Percentiles rank a stretch among this genome's conserved stretches.
Evolutionary conservation across 371 early-diverging fungal species (phyloP).

Genomic region (Lichtheimia ornata): DNA sequence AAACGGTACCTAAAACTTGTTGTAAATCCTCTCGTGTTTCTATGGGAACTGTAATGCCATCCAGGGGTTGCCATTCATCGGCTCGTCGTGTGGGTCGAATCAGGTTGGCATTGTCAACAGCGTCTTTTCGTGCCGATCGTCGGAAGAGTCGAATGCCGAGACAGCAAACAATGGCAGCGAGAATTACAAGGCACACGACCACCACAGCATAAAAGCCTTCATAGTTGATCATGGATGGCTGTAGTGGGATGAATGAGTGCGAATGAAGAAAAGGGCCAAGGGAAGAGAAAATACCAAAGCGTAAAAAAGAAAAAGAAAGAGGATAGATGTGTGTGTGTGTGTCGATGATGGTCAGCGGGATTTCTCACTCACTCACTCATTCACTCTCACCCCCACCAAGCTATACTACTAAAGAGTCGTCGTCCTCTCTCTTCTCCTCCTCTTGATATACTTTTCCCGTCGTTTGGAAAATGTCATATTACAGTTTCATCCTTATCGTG

Average conservation of each 20-base stretch:
- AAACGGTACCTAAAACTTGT: slow-evolving; percentile 17
- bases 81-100: not conserved
- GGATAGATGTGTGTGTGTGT: not conserved
- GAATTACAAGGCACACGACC: slow-evolving; percentile 22
- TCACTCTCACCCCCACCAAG: too few relatives aligned
- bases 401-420: too few relatives aligned
- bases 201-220: slow-evolving; percentile 31
- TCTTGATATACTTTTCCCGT: too few relatives aligned
- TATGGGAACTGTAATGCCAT: slow-evolving; percentile 3
- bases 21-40: slow-evolving; percentile 17
- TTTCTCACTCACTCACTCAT: too few relatives aligned
- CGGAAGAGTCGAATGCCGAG: slow-evolving; percentile 27
- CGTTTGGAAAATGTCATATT: too few relatives aligned
- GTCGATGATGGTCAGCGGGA: too few relatives aligned
- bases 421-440: too few relatives aligned
- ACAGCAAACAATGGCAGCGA: slow-evolving; percentile 24
- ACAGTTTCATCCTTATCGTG: too few relatives aligned
- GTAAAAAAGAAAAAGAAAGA: not conserved
- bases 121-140: slow-evolving; percentile 8
- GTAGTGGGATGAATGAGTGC: not conserved
- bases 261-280: not conserved
- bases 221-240: slow-evolving; percentile 14
- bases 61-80: slow-evolving; percentile 26
- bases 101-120: slow-evolving; percentile 5
- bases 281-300: not conserved